A percentile compares a stretch with the other conserved stretches of the same genome.
phyloP scores from a whole-genome alignment of 768 basidiomycete genomes.

The Hericium erinaceus region DNA sequence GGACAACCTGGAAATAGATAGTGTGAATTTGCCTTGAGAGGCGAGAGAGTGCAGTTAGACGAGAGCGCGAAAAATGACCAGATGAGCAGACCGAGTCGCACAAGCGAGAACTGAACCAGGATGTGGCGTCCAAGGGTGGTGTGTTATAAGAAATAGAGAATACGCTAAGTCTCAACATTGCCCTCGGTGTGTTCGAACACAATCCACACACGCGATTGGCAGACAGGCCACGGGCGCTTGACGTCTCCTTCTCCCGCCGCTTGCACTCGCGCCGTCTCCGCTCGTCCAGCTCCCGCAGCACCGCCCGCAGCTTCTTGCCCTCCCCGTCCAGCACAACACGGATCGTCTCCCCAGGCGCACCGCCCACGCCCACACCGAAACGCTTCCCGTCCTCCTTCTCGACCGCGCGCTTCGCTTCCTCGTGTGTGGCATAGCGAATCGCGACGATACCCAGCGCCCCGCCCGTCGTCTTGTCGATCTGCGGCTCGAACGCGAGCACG shows the following conservation, averaged over 20 bases:
- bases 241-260: constrained; percentile 30
- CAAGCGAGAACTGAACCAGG: no score
- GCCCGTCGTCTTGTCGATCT: constrained; percentile 74
- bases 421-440: constrained; percentile 55
- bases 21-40: no score
- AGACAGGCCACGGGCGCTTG: no score
- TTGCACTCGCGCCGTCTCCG: constrained; percentile 38
- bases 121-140: no score
- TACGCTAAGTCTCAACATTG: no score
- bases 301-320: constrained; percentile 50
- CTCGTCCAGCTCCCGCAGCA: constrained; percentile 55
- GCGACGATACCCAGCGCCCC: constrained; percentile 75
- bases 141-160: no score
- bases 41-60: no score
- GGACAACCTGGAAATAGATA: no score
- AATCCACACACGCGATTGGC: no score
- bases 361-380: constrained; percentile 32
- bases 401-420: constrained; percentile 61
- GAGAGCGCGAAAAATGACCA: no score
- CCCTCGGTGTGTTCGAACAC: no score
- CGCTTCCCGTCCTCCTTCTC: constrained; percentile 58
- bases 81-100: no score
- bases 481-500: constrained; percentile 60
- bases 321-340: constrained; percentile 76
- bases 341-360: constrained; percentile 50